Base-by-base conservation (phyloP, 768 basidiomycete genomes). In the Lyophyllum shimeji region DNA sequence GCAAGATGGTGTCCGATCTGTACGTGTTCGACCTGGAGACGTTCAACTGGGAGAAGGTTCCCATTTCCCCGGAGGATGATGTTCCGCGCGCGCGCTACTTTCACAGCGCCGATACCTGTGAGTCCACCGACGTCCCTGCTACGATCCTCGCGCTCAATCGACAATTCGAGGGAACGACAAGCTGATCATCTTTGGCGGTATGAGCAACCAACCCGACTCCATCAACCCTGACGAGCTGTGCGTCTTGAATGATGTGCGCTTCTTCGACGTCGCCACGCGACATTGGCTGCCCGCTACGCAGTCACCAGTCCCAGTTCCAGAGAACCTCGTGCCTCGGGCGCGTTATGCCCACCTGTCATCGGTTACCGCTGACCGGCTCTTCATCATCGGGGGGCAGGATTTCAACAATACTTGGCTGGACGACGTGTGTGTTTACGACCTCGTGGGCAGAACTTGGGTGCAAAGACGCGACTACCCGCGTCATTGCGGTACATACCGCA, bases 401-500 rank as follows among this genome's bases (percentile, higher is more conserved):
- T 83, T 97, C 58, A 84, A 83, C 62, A 96, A 96, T 65, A 87
- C 88, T 46, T 98, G 95, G 90, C 78, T 96, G 23, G 92, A 98
- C 71, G 94, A 98, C 59, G 82, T 96, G 52, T 89, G 92, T 67
- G 89, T 96, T 7, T 95, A 88, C 60, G 94, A 98, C 67, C 80
- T 98, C 34, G 68, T 76, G 13, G 71, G 74, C 13, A 83, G 83
- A 67, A 75, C 79, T 6, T 98, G 96, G 95, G 80, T 92, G 0
- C 86, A 88, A 63, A 77, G 83, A 33, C 85, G 88, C 47, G 83
- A 85, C 57, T 94, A 94, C 63, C 90, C 90, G 1, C 83, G 92
- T n/a, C 94, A 98, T 72, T 94, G 93, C 67, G 96, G 96, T 2
- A 95, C 95, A 0, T 98, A 98, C 71, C 89, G 96, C 52, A 92